Evolutionary conservation across 148 eudicot genomes (phyloP), one percentile per base, ranked within the genome.

Genomic region (Nyssa sinensis): DNA sequence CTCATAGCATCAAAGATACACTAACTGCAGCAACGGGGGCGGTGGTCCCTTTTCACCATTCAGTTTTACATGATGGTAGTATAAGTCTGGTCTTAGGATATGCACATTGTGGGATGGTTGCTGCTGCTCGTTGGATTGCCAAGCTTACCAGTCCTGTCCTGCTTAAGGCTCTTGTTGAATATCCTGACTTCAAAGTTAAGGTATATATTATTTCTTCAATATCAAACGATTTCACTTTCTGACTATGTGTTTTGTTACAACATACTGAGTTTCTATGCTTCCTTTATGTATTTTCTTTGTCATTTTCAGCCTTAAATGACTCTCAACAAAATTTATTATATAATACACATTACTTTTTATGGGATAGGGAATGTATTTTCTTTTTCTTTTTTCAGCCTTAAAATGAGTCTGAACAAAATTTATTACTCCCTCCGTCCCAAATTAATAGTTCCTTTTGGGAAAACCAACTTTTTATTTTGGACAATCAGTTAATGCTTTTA

Each of bases 71-170:
- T 84, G 93, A 90, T 81, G 97, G 98, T 70, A 97, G 97, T 33
- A 84, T 94, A 74, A 88, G 88, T 81, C 75, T 94, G 47, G 87
- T 94, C 71, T 81, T 92, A 71, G 98, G 98, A 74, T 94, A 94
- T 75, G 98, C 98, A 59, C 97, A 94, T 72, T 94, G 98, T 76
- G 98, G 98, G 57, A 94, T 94, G 98, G 98, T 94, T 73, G 98
- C 98, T 84, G 98, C 98, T 39, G 98, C 98, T 78, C 91, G 97
- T 68, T 94, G 98, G 97, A 92, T 94, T 63, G 96, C 98, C 33
- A 92, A 90, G 82, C 90, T 94, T 51, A 82, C 93, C 84, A 83
- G 83, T 49, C 97, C 97, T 69, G 85, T 81, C 85, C 87, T 91
- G 32, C 71, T 87, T 44, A 88, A 86, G 84, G 97, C 90, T 80